Conservation (phyloP, 805 yeast species). For the Phaffomyces antillensis region DNA sequence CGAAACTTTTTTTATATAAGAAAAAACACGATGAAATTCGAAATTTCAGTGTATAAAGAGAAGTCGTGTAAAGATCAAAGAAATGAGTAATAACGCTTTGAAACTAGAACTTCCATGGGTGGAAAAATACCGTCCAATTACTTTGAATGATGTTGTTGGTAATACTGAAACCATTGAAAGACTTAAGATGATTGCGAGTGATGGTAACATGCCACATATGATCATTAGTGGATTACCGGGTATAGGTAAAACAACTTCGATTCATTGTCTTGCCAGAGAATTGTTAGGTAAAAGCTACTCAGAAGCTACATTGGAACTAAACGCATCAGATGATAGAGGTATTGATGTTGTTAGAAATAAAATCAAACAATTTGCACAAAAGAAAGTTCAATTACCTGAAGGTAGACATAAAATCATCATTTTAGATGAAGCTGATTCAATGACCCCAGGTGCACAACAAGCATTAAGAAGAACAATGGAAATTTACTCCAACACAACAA, state of each 20-base stretch:
- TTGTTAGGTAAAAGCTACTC: conserved; percentile 64
- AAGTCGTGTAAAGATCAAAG: neutral
- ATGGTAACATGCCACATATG: conserved; percentile 96
- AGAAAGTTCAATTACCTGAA: conserved; percentile 77
- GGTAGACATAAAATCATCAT: conserved; percentile 92
- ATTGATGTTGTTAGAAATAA: conserved; percentile 92
- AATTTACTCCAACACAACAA: conserved; percentile 86
- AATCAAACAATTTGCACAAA: conserved; percentile 94
- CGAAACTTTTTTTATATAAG: too few species aligned
- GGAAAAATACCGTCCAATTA: conserved; percentile 88
- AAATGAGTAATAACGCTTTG: conserved; percentile 10
- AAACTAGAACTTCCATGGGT: conserved; percentile 44
- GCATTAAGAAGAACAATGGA: conserved; percentile 95
- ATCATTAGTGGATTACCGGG: conserved; percentile 96
- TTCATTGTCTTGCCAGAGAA: conserved; percentile 83
- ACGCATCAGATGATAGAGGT: conserved; percentile 97
- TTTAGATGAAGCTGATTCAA: conserved; percentile 84
- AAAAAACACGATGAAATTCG: neutral
- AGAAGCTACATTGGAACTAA: conserved; percentile 86
- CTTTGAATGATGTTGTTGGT: conserved; percentile 82
- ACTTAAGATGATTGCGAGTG: conserved; percentile 73
- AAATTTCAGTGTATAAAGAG: neutral
- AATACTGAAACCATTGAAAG: conserved; percentile 86
- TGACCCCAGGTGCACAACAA: conserved; percentile 96
- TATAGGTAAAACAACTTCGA: conserved; percentile 93